Percentiles rank a stretch among this genome's conserved stretches.
Conservation (phyloP, 2,329 filamentous ascomycete species). For the Ophiostoma montium region DNA sequence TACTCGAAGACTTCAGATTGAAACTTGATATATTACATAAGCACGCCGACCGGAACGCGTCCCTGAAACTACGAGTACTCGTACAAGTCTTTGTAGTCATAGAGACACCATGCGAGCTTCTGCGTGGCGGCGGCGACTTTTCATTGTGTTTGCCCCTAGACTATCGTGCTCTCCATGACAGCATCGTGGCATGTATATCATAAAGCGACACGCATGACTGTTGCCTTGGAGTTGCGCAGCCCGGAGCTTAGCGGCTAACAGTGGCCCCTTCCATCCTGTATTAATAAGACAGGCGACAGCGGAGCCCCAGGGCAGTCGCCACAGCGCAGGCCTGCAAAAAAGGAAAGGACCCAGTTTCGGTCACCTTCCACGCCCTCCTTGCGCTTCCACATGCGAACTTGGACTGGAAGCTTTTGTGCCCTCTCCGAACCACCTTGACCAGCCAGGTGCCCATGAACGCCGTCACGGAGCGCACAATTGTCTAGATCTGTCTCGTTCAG, state of each 20-base stretch:
- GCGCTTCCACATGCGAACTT: constrained; percentile 5
- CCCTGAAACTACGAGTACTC: no score
- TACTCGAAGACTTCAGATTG: no score
- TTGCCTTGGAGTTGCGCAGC: background rate
- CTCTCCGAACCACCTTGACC: background rate
- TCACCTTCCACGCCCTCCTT: constrained; percentile 8
- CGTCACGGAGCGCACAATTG: background rate
- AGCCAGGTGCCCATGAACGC: background rate
- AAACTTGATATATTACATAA: no score
- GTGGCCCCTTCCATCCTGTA: constrained; percentile 7
- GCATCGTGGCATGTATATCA: no score
- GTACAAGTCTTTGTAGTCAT: no score
- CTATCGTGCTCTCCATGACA: no score
- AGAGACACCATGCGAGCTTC: no score
- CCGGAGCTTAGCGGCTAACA: constrained; percentile 6
- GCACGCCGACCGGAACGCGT: no score
- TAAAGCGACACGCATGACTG: background rate
- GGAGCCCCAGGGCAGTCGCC: constrained; percentile 7
- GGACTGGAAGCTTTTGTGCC: background rate
- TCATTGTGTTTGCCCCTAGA: no score
- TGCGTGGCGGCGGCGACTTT: no score
- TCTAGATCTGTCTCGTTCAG: background rate
- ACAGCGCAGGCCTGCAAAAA: constrained; percentile 5
- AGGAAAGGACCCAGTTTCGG: constrained; percentile 7
- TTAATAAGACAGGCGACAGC: constrained; percentile 13